Conservation (phyloP, 148 eudicot species). For the Spergularia marina region DNA sequence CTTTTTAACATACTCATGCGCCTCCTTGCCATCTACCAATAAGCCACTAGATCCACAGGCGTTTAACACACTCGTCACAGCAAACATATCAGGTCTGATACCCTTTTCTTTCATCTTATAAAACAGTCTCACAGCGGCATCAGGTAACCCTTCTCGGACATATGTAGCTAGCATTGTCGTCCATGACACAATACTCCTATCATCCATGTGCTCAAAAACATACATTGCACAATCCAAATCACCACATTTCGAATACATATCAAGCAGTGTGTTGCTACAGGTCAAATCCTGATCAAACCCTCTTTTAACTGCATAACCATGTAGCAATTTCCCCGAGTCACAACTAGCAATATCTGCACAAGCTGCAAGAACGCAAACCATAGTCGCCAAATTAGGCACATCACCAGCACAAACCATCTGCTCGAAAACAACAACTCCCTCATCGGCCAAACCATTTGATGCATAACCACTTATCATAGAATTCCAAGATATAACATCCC, state of each 20-base stretch:
- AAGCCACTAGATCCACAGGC: slow-evolving; percentile 59
- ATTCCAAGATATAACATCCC: slow-evolving; percentile 68
- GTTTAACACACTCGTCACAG: slow-evolving; percentile 47
- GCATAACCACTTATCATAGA: slow-evolving; percentile 70
- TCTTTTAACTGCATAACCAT: slow-evolving; percentile 49
- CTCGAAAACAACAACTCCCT: slow-evolving; percentile 41
- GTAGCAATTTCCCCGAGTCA: slow-evolving; percentile 34
- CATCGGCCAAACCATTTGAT: slow-evolving; percentile 35
- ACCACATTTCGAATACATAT: slow-evolving; percentile 60
- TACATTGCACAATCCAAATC: slow-evolving; percentile 35
- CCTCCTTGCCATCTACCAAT: slow-evolving; percentile 49
- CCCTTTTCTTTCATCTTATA: slow-evolving; percentile 48
- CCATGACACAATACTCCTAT: slow-evolving; percentile 53
- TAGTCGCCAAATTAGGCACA: slow-evolving; percentile 43
- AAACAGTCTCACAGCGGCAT: slow-evolving; percentile 48
- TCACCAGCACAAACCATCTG: slow-evolving; percentile 40
- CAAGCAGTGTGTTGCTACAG: slow-evolving; percentile 49
- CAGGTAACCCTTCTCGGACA: slow-evolving; percentile 41
- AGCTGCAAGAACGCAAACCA: slow-evolving; percentile 50
- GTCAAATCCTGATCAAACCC: slow-evolving; percentile 37
- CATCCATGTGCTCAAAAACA: slow-evolving; percentile 45
- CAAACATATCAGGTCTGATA: slow-evolving; percentile 39
- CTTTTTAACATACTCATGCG: slow-evolving; percentile 42
- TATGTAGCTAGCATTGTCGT: slow-evolving; percentile 60
- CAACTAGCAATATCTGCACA: slow-evolving; percentile 32